These are phyloP conservation scores for Lentinula sp. DNA, from an alignment of 768 basidiomycete genomes.

Conservation along the genomic window DNA sequence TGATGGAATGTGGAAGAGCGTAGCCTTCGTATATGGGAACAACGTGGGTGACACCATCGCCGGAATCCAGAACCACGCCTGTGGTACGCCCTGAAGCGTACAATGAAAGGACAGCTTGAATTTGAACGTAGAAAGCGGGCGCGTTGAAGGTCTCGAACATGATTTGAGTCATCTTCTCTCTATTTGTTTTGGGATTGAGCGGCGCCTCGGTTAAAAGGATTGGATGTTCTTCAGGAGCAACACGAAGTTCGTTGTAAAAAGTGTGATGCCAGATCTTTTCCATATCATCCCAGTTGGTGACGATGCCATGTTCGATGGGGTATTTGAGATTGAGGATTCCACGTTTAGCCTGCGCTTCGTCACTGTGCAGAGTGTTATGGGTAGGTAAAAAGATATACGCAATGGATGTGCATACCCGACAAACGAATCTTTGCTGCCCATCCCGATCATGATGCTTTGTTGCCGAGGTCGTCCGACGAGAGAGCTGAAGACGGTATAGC, in stretches of 20 bases:
- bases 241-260: constrained; percentile 81
- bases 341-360: constrained; percentile 91
- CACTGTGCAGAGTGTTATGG: constrained; percentile 35
- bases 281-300: constrained; percentile 99
- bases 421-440: constrained; percentile 96
- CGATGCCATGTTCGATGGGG: constrained; percentile 90
- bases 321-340: constrained; percentile 92
- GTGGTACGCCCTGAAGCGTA: constrained; percentile 96
- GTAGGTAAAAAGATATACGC: constrained; percentile 8
- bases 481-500: constrained; percentile 40
- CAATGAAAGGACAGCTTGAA: constrained; percentile 63
- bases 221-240: constrained; percentile 57
- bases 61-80: constrained; percentile 92
- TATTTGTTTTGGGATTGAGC: constrained; percentile 62
- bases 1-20: constrained; percentile 87
- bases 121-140: constrained; percentile 69
- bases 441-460: constrained; percentile 94
- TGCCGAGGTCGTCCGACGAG: constrained; percentile 95
- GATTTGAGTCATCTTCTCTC: constrained; percentile 67
- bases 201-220: constrained; percentile 57
- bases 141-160: constrained; percentile 73
- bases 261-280: constrained; percentile 99
- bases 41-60: constrained; percentile 94
- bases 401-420: constrained; percentile 59
- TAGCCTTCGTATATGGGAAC: constrained; percentile 97